Base-by-base conservation (phyloP, 306 rosid genomes). In the Bauhinia variegata region DNA sequence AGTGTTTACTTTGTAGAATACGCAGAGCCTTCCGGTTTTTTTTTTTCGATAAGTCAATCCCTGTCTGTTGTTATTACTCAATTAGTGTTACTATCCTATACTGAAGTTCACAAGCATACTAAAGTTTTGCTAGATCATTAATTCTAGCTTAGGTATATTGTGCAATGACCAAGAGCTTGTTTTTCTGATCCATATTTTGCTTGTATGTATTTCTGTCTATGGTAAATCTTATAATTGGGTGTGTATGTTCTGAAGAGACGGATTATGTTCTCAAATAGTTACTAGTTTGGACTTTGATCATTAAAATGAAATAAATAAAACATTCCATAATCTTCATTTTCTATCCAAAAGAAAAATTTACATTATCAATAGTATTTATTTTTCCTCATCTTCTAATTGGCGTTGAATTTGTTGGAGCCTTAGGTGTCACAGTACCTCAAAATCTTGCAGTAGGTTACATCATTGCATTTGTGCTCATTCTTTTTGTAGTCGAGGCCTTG, bases 21-120 rank as follows among this genome's bases (percentile, higher is more conserved):
- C 17, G 46, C 16, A 42, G 57, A 67, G 34, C 67, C 62, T 52
- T 75, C 49, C 63, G 13, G 52, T 55, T n/a, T n/a, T n/a, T n/a
- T n/a, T n/a, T n/a, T n/a, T n/a, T n/a, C n/a, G n/a, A n/a, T n/a
- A n/a, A n/a, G n/a, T n/a, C n/a, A n/a, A n/a, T n/a, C n/a, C n/a
- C n/a, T n/a, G n/a, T n/a, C n/a, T n/a, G n/a, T n/a, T n/a, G n/a
- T n/a, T n/a, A n/a, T n/a, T n/a, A n/a, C n/a, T n/a, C n/a, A n/a
- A n/a, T n/a, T n/a, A n/a, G 12, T 14, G 38, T 51, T 11, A 67
- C 11, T 41, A 19, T 60, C 43, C 28, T 23, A 2, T 1, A 23
- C n/a, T 31, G 43, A 18, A 2, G 2, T 42, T 75, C 32, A 11
- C 57, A 8, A 31, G 52, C 49, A 17, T 58, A 49, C 42, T 43